phyloP scores from a whole-genome alignment of 2,329 filamentous ascomycete species.

The Curvularia hawaiiensis region DNA sequence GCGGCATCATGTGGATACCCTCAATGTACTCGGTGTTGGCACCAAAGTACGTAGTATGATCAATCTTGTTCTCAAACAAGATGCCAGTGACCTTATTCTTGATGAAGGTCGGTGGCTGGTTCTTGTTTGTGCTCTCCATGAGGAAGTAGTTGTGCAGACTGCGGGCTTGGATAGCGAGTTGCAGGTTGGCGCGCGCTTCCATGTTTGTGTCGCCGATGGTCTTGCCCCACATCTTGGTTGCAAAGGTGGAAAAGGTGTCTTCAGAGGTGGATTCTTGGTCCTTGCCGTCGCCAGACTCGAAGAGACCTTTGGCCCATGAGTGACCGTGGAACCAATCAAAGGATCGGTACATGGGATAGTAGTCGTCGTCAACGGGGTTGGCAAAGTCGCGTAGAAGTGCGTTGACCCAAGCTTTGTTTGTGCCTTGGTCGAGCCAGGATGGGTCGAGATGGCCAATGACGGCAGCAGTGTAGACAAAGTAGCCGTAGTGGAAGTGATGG shows the following conservation, averaged over 20 bases:
- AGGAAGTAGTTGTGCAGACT: constrained; percentile 83
- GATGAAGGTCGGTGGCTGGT: constrained; percentile 77
- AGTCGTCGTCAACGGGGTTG: constrained; percentile 72
- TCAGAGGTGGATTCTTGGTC: constrained; percentile 92
- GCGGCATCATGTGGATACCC: constrained; percentile 82
- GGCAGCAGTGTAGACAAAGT: constrained; percentile 87
- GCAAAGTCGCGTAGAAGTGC: constrained; percentile 81
- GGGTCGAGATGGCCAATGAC: constrained; percentile 83
- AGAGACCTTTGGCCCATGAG: constrained; percentile 88
- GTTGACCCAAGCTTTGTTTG: constrained; percentile 83
- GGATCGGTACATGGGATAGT: constrained; percentile 72
- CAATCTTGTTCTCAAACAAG: constrained; percentile 94
- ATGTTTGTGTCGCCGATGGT: constrained; percentile 76
- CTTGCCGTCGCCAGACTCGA: constrained; percentile 75
- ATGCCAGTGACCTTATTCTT: constrained; percentile 77
- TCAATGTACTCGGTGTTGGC: constrained; percentile 68
- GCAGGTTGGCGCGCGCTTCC: constrained; percentile 80
- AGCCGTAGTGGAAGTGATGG: constrained; percentile 74
- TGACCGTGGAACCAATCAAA: constrained; percentile 96
- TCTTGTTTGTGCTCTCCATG: constrained; percentile 71
- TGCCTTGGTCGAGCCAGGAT: constrained; percentile 65
- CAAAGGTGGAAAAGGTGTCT: constrained; percentile 87
- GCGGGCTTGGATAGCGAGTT: constrained; percentile 78
- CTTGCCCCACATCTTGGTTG: constrained; percentile 91
- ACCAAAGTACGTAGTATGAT: constrained; percentile 91